These are phyloP conservation scores for Syzygium aromaticum DNA, from an alignment of 345 rosid species.

Conservation along the genomic window DNA sequence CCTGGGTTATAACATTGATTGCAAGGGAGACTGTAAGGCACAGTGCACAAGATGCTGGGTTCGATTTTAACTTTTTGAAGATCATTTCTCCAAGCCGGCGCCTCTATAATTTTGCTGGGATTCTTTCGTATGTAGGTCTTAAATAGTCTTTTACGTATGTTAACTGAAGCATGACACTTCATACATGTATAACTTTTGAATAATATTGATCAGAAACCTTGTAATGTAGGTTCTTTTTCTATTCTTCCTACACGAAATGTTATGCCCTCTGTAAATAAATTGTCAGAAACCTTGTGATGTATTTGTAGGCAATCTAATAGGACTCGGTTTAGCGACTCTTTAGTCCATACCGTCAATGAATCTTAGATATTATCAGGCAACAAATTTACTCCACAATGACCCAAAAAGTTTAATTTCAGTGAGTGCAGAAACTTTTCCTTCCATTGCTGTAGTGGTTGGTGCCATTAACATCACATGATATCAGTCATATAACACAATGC, in stretches of 20 bases:
- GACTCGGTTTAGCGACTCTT: background rate
- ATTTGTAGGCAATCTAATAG: background rate
- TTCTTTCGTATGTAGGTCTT: background rate
- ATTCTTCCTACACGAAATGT: background rate
- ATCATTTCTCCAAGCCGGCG: background rate
- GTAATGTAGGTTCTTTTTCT: background rate
- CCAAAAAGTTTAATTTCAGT: background rate
- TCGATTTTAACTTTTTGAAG: constrained; percentile 37
- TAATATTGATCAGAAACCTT: background rate
- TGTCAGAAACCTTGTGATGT: background rate
- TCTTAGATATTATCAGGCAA: background rate
- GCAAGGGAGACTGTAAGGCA: constrained; percentile 92
- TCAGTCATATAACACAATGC: background rate
- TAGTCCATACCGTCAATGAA: background rate
- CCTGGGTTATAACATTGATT: constrained; percentile 82
- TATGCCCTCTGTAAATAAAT: background rate
- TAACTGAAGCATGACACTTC: background rate
- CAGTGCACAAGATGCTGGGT: constrained; percentile 94
- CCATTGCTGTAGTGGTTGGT: background rate
- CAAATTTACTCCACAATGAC: background rate
- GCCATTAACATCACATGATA: background rate
- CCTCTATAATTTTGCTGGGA: background rate
- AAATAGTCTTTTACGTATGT: background rate
- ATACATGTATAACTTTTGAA: background rate
- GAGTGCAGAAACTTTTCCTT: background rate